phyloP scores from a whole-genome alignment of 768 basidiomycete genomes.

The Hortiboletus campestris region DNA sequence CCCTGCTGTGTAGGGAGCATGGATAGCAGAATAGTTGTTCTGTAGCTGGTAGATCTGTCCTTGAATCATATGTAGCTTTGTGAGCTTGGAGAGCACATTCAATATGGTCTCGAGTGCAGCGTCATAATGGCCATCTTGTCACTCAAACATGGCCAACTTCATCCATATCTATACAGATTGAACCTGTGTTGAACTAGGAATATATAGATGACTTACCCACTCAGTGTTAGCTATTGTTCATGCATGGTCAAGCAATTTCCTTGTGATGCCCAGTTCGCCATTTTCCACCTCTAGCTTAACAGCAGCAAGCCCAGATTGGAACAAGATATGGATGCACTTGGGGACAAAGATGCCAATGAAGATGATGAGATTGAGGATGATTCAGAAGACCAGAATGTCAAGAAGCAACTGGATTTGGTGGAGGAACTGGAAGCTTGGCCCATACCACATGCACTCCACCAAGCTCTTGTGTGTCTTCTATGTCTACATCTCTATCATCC shows the following conservation, averaged over 20 bases:
- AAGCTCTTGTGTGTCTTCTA: no score
- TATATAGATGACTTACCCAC: slow-evolving; percentile 50
- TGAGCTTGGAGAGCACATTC: slow-evolving; percentile 75
- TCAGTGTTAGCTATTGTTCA: slow-evolving; percentile 90
- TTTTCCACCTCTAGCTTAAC: slow-evolving; percentile 97
- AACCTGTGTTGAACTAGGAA: not conserved
- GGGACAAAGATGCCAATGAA: no score
- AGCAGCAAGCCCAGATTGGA: slow-evolving; percentile 96
- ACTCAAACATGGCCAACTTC: slow-evolving; percentile 95
- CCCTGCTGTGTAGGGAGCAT: slow-evolving; percentile 79
- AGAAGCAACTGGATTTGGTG: no score
- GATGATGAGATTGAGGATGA: no score
- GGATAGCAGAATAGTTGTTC: slow-evolving; percentile 60
- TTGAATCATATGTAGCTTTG: slow-evolving; percentile 96
- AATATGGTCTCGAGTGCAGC: slow-evolving; percentile 74
- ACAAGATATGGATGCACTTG: no score
- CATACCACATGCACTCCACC: no score
- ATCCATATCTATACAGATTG: slow-evolving; percentile 81
- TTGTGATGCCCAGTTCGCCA: slow-evolving; percentile 81
- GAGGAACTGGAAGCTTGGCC: no score
- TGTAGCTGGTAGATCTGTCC: slow-evolving; percentile 81
- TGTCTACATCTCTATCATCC: no score
- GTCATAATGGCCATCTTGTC: slow-evolving; percentile 76
- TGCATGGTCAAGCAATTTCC: slow-evolving; percentile 85
- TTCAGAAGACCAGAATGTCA: no score